A percentile compares a stretch with the other conserved stretches of the same genome.
Evolutionary conservation across 2,329 filamentous ascomycete genomes (phyloP).

Genomic region (Beauveria varroae): DNA sequence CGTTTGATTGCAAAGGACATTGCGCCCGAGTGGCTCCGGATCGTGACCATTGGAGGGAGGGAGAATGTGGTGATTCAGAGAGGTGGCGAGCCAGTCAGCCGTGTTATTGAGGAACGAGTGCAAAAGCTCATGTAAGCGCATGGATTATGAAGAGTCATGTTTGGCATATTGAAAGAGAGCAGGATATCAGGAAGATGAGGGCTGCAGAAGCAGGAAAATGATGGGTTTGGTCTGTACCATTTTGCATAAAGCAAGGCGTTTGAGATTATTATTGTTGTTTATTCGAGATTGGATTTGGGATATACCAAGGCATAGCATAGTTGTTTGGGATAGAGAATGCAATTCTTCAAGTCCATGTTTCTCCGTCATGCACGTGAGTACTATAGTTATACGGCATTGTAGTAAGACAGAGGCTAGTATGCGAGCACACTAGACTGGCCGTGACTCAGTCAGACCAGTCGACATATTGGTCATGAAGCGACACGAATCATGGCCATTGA

Average conservation of each 20-base stretch:
- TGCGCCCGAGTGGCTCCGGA: conserved; percentile 47
- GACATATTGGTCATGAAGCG: too few species aligned
- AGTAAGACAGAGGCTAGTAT: background rate
- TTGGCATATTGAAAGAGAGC: background rate
- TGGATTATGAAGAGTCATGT: background rate
- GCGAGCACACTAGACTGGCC: background rate
- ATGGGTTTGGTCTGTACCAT: background rate
- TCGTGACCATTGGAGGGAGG: conserved; percentile 43
- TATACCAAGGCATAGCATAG: background rate
- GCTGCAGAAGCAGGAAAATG: background rate
- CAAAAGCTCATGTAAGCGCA: conserved; percentile 23
- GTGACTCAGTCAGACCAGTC: too few species aligned
- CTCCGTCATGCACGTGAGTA: background rate
- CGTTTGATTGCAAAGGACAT: conserved; percentile 46
- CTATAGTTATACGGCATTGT: too few species aligned
- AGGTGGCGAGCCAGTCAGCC: conserved; percentile 31
- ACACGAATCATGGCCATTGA: too few species aligned
- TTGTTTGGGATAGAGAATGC: background rate
- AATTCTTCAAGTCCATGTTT: background rate
- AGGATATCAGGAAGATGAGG: background rate
- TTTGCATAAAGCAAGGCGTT: conserved; percentile 9
- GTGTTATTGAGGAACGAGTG: conserved; percentile 30
- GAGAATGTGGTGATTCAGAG: conserved; percentile 52
- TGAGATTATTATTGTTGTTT: background rate
- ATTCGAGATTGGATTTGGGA: background rate